phyloP scores from a whole-genome alignment of 2,329 filamentous ascomycete genomes.

The Corynespora cassiicola region DNA sequence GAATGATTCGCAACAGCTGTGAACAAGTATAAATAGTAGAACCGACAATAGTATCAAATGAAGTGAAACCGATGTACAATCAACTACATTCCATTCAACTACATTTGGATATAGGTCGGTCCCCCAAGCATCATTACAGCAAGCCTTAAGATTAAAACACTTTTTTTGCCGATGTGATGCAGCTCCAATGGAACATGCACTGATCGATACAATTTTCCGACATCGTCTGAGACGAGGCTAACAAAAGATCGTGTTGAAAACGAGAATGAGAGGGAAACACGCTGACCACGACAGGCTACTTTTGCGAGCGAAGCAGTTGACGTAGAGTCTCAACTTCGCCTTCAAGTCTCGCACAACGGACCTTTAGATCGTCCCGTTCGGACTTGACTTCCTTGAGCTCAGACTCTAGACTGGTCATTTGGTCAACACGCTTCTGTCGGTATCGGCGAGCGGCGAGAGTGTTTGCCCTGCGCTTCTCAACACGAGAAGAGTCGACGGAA shows the following conservation, averaged over 20 bases:
- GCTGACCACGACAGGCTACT: constrained; percentile 28
- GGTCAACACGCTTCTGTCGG: constrained; percentile 73
- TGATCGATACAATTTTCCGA: constrained; percentile 35
- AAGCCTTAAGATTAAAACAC: constrained; percentile 27
- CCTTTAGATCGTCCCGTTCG: constrained; percentile 68
- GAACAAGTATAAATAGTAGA: constrained; percentile 9
- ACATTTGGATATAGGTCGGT: constrained; percentile 17
- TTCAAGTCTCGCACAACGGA: constrained; percentile 69
- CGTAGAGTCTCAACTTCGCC: constrained; percentile 69
- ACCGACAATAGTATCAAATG: constrained; percentile 10
- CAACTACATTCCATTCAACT: too few species aligned
- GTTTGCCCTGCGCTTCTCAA: constrained; percentile 69
- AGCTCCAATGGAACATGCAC: constrained; percentile 20
- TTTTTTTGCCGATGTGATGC: constrained; percentile 40
- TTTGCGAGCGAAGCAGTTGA: constrained; percentile 54
- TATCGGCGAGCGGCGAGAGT: constrained; percentile 76
- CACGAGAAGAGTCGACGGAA: constrained; percentile 29
- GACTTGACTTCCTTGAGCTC: constrained; percentile 64
- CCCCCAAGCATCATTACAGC: not conserved
- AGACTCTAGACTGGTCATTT: constrained; percentile 67
- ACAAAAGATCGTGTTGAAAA: not conserved
- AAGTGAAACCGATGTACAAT: too few species aligned
- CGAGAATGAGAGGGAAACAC: constrained; percentile 8
- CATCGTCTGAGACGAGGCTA: constrained; percentile 37
- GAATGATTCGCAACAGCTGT: constrained; percentile 4